A percentile compares a stretch with the other conserved stretches of the same genome.
phyloP scores from a whole-genome alignment of 441 rosid genomes.

The Biscutella laevigata region DNA sequence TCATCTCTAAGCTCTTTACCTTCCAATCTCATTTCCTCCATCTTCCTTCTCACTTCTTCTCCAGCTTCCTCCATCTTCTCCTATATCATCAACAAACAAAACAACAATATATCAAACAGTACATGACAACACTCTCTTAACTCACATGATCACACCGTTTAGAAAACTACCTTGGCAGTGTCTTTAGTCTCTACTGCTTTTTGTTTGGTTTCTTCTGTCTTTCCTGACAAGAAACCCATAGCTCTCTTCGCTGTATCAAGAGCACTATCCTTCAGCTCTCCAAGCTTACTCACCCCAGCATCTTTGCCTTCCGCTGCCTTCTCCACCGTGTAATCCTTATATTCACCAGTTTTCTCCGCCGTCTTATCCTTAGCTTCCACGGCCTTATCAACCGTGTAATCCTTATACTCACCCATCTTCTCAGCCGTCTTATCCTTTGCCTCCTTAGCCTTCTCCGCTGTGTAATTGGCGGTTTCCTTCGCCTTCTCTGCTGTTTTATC shows the following conservation, averaged over 20 bases:
- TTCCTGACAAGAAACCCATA: slow-evolving; percentile 42
- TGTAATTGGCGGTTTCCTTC: not conserved
- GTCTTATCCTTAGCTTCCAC: slow-evolving; percentile 27
- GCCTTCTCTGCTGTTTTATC: slow-evolving; percentile 20
- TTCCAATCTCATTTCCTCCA: slow-evolving; percentile 40
- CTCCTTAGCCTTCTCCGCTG: slow-evolving; percentile 21
- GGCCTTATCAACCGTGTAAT: slow-evolving; percentile 32
- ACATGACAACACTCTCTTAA: too few species aligned
- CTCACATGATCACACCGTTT: not conserved
- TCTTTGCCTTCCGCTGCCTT: slow-evolving; percentile 38
- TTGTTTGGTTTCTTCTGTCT: slow-evolving; percentile 49
- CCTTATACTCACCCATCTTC: slow-evolving; percentile 30
- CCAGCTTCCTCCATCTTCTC: slow-evolving; percentile 37
- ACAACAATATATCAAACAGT: not conserved
- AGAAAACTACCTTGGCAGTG: slow-evolving; percentile 25
- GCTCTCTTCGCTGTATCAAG: slow-evolving; percentile 50
- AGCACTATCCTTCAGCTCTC: slow-evolving; percentile 41
- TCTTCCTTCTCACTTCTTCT: slow-evolving; percentile 37
- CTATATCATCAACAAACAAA: slow-evolving; percentile 18
- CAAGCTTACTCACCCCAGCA: slow-evolving; percentile 31
- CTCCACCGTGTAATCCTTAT: slow-evolving; percentile 31
- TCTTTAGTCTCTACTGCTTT: slow-evolving; percentile 34
- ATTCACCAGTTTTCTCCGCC: slow-evolving; percentile 26
- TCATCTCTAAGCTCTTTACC: slow-evolving; percentile 28
- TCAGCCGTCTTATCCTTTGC: slow-evolving; percentile 20